Base-by-base conservation (phyloP, 345 rosid species). In the Microthlaspi erraticum region DNA sequence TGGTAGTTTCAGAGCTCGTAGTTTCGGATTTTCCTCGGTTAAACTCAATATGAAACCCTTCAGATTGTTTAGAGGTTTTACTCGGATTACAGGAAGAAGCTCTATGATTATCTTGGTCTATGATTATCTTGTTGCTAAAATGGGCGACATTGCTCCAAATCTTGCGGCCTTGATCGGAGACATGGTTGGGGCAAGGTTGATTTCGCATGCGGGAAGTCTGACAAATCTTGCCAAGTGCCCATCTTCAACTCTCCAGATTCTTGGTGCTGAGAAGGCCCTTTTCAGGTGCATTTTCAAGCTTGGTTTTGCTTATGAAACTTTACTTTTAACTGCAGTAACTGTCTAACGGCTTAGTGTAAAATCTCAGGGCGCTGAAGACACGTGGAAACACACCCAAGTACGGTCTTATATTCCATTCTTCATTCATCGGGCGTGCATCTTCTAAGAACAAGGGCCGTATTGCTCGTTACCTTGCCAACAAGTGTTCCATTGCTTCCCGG, bases 181-280 rank as follows among this genome's bases (percentile, higher is more conserved):
- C 60, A 83, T 91, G 71, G 96, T 94, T 41, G 99, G 88, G 19
- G 99, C 99, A 18, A 88, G 97, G 50, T 66, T 91, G 82, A 94
- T 94, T 49, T 94, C 99, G 32, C 99, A 94, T 77, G 99, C 99
- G 13, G 97, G 99, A 43, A 94, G 98, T 86, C 93, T 94, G 48
- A 89, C 96, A 10, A 91, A 92, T 81, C 86, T 91, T 78, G 99
- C 99, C 0, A 94, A 94, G 73, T 91, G 97, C 78, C 98, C 99
- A 56, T 88, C 99, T 80, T 94, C 99, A 20, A 94, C 99, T 14
- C 98, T 94, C 68, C 98, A 91, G 83, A 89, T 94, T 68, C 99
- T 89, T 18, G 99, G 98, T 46, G 98, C 96, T 5, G 96, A 91
- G 81, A 94, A 91, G 65, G 96, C 98, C 34, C 92, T 91, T 39